These are phyloP conservation scores for Colletotrichum falcatum DNA, from an alignment of 2,329 filamentous ascomycete species.

Conservation along the genomic window DNA sequence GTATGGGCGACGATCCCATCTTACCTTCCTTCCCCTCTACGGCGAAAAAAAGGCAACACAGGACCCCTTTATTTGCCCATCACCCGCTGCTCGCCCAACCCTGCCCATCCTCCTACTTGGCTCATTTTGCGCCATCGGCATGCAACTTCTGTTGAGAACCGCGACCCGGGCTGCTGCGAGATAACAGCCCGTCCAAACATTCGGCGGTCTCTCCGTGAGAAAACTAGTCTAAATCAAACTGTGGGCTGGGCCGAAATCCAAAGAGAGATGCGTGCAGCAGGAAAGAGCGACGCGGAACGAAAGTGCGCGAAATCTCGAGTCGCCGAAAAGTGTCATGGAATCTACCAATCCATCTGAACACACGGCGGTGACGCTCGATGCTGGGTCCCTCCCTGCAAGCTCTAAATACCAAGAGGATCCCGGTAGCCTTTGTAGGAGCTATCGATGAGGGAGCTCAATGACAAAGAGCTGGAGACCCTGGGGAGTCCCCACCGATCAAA, in stretches of 20 bases:
- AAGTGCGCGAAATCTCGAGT: conserved; percentile 7
- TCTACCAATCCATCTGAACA: conserved; percentile 14
- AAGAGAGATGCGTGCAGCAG: conserved; percentile 14
- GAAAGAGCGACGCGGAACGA: conserved; percentile 16
- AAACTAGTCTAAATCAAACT: conserved; percentile 3
- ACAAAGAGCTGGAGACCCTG: conserved; percentile 3
- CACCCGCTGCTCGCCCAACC: conserved; percentile 22
- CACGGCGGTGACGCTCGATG: conserved; percentile 6
- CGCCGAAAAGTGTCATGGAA: conserved; percentile 2
- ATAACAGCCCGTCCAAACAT: conserved; percentile 1
- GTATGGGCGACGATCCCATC: neutral
- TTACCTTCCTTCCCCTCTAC: neutral
- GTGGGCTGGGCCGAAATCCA: conserved; percentile 15
- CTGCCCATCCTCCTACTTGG: conserved; percentile 14
- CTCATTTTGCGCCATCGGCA: conserved; percentile 2
- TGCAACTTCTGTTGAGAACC: conserved; percentile 28
- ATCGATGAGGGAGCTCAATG: conserved; percentile 14
- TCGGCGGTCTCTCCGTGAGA: conserved; percentile 11
- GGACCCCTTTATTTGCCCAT: conserved; percentile 33
- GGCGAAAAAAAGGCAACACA: conserved; percentile 27
- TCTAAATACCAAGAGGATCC: conserved; percentile 11
- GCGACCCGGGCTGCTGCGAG: conserved; percentile 2
- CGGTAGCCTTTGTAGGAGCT: neutral
- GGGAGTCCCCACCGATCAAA: conserved; percentile 6
- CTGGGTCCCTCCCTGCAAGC: conserved; percentile 26